Evolutionary conservation across 2,329 filamentous ascomycete species (phyloP), one percentile per base, ranked within the genome.

Genomic region (Hirsutella rhossiliensis): DNA sequence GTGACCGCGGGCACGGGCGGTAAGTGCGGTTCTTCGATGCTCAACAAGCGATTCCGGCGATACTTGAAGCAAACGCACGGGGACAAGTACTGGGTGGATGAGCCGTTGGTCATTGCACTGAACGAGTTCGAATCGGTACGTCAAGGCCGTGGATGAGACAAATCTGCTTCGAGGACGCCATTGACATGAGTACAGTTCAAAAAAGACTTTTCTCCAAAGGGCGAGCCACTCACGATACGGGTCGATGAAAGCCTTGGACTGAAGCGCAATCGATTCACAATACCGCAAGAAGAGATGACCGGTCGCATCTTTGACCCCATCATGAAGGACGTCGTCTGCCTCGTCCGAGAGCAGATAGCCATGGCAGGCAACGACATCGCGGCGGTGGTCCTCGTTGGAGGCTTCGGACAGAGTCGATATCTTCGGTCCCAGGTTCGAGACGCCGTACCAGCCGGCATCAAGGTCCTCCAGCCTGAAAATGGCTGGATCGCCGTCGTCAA

Each of bases 211-310:
- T 58, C 39, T 47, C 65, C 48, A 39, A 59, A 57, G 19, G 58
- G 58, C 42, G 44, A 68, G 55, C 45, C 61, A 59, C 41, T 62
- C 47, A 50, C 60, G 46, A 48, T 71, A 59, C 54, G 55, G 40
- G 51, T 63, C 37, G 55, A 64, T 31, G 46, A 59, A 19, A 58
- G 52, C 27, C 56, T 65, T 29, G 60, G 61, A 3, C 41, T 64
- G 17, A 54, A 49, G 29, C 55, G 60, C 36, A 58, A 62, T 27
- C 52, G 49, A 28, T 55, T 49, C 44, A 61, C 56, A 2, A 56
- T 64, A 50, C 43, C 62, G n/a, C 56, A 76, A 59, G 43, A 82
- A 78, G 57, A 37, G 75, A 89, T 62, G 82, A 87, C 54, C 75
- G 82, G 60, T 73, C 67, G 53, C 75, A 61, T 65, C 12, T 63